A percentile compares a stretch with the other conserved stretches of the same genome.
These are phyloP conservation scores for Peronospora farinosa DNA, from an alignment of 352 stramenopile species.

Conservation along the genomic window DNA sequence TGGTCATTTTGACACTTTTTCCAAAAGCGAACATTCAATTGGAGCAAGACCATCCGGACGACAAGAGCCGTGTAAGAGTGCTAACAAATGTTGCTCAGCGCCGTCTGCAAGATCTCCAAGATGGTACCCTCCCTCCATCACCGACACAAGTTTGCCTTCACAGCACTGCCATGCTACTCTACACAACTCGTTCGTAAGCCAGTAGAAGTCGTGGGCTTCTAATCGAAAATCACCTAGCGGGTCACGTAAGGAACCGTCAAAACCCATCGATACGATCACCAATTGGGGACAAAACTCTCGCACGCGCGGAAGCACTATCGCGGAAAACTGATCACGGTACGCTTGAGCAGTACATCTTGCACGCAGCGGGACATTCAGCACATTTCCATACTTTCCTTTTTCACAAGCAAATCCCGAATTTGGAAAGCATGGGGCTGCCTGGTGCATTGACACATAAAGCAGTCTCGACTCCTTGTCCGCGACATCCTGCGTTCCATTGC, in stretches of 20 bases:
- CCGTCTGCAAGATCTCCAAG: conserved; percentile 40
- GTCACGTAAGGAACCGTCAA: conserved; percentile 67
- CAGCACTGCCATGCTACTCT: conserved; percentile 38
- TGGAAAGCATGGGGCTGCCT: conserved; percentile 42
- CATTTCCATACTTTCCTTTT: conserved; percentile 29
- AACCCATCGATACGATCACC: conserved; percentile 78
- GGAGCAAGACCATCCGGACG: conserved; percentile 16
- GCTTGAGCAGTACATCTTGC: conserved; percentile 28
- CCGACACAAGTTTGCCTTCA: conserved; percentile 44
- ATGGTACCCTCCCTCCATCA: conserved; percentile 56
- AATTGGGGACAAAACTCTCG: conserved; percentile 70
- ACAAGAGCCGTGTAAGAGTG: conserved; percentile 36
- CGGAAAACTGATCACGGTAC: conserved; percentile 36
- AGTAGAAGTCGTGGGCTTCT: conserved; percentile 46
- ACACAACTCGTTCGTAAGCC: conserved; percentile 42
- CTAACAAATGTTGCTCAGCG: conserved; percentile 42
- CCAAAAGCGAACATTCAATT: not conserved
- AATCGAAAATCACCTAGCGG: conserved; percentile 42
- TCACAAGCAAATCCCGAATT: conserved; percentile 35
- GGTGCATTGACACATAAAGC: conserved; percentile 54
- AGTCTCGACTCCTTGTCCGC: conserved; percentile 26
- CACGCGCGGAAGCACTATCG: conserved; percentile 30
- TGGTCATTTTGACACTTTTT: no score
- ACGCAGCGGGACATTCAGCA: conserved; percentile 44
- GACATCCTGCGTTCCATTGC: conserved; percentile 74